A percentile compares a stretch with the other conserved stretches of the same genome.
phyloP scores from a whole-genome alignment of 768 basidiomycete genomes.

The Tulasnella sp. region DNA sequence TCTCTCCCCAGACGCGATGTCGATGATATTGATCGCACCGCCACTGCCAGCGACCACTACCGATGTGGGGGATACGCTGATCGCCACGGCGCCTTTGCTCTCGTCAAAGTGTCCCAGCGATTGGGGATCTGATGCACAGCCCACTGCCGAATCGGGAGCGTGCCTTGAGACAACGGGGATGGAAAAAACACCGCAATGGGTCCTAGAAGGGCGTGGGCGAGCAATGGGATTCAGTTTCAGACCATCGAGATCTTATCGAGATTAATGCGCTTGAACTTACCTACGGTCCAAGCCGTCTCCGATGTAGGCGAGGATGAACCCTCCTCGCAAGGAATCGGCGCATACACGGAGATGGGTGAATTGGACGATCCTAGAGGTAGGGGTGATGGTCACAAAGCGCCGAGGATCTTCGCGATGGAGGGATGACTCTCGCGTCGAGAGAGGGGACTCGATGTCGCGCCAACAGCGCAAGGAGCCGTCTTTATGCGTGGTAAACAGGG shows the following conservation, averaged over 20 bases:
- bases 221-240: neutral
- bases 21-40: neutral
- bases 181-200: neutral
- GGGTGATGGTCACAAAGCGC: neutral
- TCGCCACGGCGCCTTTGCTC: slow-evolving; percentile 1
- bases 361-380: neutral
- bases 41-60: neutral
- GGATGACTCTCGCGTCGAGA: neutral
- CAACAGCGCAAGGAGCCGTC: slow-evolving; percentile 11
- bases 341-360: slow-evolving; percentile 9
- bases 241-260: neutral
- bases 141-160: too few relatives aligned
- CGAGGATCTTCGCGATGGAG: neutral
- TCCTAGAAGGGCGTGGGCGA: neutral
- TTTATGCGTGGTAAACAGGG: slow-evolving; percentile 14
- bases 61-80: neutral
- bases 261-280: neutral
- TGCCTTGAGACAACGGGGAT: neutral
- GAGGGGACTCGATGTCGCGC: slow-evolving; percentile 4
- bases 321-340: neutral
- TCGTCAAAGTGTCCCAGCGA: neutral
- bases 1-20: neutral
- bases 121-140: too few relatives aligned
- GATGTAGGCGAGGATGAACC: slow-evolving; percentile 2
- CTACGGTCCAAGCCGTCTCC: slow-evolving; percentile 9